Evolutionary conservation across 202 grass and related monocot genomes (phyloP), one percentile per base, ranked within the genome.

Genomic region (Zizania palustris): DNA sequence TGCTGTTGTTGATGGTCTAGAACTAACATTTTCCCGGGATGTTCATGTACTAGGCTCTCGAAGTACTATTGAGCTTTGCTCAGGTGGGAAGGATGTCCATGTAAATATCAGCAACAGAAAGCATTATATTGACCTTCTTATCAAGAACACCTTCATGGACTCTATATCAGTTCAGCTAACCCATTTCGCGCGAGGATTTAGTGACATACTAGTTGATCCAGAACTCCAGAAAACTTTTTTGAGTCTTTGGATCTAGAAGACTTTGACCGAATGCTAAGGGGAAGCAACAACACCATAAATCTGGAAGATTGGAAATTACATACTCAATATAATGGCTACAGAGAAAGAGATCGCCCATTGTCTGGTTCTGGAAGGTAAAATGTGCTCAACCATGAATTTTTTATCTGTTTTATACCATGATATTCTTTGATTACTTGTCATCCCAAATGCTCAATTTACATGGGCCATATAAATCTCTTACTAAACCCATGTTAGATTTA

Each of bases 301-400:
- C 6, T 99, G 77, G 92, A 83, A 85, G 96, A 96, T 80, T 99
- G 96, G 96, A 99, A 77, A 85, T 87, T 84, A 43, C 87, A 99
- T 85, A 99, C 96, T 62, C 87, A 93, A 67, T 99, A 99, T 78
- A 89, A 87, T 82, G 96, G 92, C 54, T 99, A 96, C 89, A 96
- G 91, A 83, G 74, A 86, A 72, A 96, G 81, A 78, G 96, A 99
- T 82, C 81, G 81, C 45, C 75, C 55, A 87, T 99, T 63, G 71
- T 41, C 73, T 93, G 92, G 92, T 99, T 99, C 81, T 99, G 96
- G 96, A 93, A 96, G 96, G 96, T 99, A 87, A 63, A 59, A 68
- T 84, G 44, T 46, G 67, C 72, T 82, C 4, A 72, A 50, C 60
- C 36, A 51, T 75, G n/a, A 60, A 39, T 64, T 73, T 49, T 66